Evolutionary conservation across 2,329 filamentous ascomycete genomes (phyloP), one percentile per base, ranked within the genome.

Genomic region (Aspergillus sojae): DNA sequence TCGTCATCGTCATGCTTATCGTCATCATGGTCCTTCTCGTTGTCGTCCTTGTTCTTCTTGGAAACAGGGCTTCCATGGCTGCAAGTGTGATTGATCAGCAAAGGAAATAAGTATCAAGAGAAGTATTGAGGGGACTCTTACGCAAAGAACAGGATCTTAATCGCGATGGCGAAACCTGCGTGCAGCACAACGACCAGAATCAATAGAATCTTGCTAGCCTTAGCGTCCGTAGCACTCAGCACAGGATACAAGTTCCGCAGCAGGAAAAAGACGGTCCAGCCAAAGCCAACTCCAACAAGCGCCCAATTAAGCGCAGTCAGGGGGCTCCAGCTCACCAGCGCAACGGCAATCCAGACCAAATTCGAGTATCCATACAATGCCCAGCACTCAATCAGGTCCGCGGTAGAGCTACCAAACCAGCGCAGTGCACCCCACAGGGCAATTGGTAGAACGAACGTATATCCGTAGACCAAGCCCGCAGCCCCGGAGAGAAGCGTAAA

Each of bases 101-200:
- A 41, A 32, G 12, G 34, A 52, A 14, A 23, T 39, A 53, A 63
- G 60, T 14, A 52, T 14, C 2, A n/a, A 23, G n/a, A 23, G 21
- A 12, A 16, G 16, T 12, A 41, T 9, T 39, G 21, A 48, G 28
- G 19, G 21, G 39, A 59, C 56, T 80, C 85, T 65, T 81, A 86
- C 70, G 93, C 94, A 80, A 99, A 99, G 85, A 98, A 98, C 32
- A 98, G 81, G 63, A 97, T 90, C 85, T 98, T 98, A 80, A 99
- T 98, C 5, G 94, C 92, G 72, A 98, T 87, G 1, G 94, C 88
- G 69, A 99, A 84, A n/a, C 91, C 95, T 32, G 93, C 89, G 80
- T 99, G 95, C 66, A 98, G 83, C 34, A 87, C 85, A 34, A 98
- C 86, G 30, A 99, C 94, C 26, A 94, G 82, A 58, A 98, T 83